Evolutionary conservation across 2,329 filamentous ascomycete species (phyloP).

Genomic region (Cercospora sp.): DNA sequence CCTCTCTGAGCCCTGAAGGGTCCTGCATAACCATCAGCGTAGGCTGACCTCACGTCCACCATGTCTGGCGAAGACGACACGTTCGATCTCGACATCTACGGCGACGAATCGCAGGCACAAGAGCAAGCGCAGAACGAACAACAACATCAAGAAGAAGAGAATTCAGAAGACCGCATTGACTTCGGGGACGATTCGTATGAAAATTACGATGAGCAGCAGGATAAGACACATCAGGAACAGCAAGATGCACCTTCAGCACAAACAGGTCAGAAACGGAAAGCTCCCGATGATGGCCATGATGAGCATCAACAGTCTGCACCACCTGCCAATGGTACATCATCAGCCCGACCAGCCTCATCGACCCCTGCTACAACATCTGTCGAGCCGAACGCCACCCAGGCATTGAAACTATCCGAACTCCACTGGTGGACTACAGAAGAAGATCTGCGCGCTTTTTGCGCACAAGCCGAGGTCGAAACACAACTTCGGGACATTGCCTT

Average conservation of each 20-base stretch:
- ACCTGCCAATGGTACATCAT: conserved; percentile 45
- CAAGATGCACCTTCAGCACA: conserved; percentile 40
- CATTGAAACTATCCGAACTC: conserved; percentile 83
- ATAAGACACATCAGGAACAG: conserved; percentile 25
- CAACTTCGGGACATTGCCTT: conserved; percentile 93
- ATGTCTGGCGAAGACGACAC: conserved; percentile 63
- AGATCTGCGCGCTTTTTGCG: conserved; percentile 78
- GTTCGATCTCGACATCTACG: conserved; percentile 71
- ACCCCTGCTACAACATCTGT: conserved; percentile 66
- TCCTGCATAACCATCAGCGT: conserved; percentile 13
- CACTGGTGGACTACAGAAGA: conserved; percentile 98
- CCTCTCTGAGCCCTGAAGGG: neutral
- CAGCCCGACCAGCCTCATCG: conserved; percentile 68
- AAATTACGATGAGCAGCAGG: neutral
- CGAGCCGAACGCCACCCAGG: conserved; percentile 64
- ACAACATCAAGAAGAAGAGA: conserved; percentile 31
- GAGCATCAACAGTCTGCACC: conserved; percentile 48
- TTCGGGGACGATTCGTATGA: conserved; percentile 27
- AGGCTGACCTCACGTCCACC: conserved; percentile 18
- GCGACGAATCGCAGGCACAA: conserved; percentile 52
- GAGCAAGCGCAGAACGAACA: conserved; percentile 31
- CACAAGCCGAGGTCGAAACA: conserved; percentile 72
- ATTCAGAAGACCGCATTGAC: conserved; percentile 28
- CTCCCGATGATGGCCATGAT: conserved; percentile 52
- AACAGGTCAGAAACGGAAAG: conserved; percentile 64